Base-by-base conservation (phyloP, 305 asterid species). In the Fraxinus velutina region DNA sequence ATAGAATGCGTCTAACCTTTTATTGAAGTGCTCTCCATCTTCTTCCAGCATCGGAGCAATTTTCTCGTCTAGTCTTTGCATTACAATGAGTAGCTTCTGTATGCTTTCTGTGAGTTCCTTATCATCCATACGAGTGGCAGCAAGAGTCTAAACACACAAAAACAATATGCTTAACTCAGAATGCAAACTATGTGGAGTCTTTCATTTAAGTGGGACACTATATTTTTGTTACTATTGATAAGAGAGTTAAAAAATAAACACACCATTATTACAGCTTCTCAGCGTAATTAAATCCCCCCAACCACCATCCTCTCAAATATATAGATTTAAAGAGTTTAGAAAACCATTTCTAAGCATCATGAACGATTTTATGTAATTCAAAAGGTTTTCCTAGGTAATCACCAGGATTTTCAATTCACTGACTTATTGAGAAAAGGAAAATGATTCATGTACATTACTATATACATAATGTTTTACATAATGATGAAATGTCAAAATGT, bases 31-130 rank as follows among this genome's bases (percentile, higher is more conserved):
- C 86, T 92, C 93, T 66, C 98, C 98, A 76, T 94, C 98, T 52
- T 91, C 89, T 83, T 94, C 93, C 88, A 94, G 78, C 97, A 94
- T 82, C n/a, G 97, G 97, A 83, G 89, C 97, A 78, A 94, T 91
- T 87, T 94, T 91, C 34, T 87, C 83, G 78, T 94, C 98, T 19
- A 94, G 86, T 84, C 95, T 89, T 86, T 91, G 97, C 98, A 92
- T 94, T 47, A 94, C 97, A 79, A 92, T 80, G 47, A 92, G 97
- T 86, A 94, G 89, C 89, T 92, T 94, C 86, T 94, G 98, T 86
- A 94, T 91, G 93, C 95, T 94, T 80, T 90, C 98, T 2, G 86
- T 88, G 78, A 94, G 97, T 50, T 94, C 97, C 82, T 88, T 82
- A 81, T 92, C 94, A 27, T 92, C 93, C 98, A 94, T 90, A 77